Evolutionary conservation across 306 rosid genomes (phyloP).

Genomic region (Sophora flavescens): DNA sequence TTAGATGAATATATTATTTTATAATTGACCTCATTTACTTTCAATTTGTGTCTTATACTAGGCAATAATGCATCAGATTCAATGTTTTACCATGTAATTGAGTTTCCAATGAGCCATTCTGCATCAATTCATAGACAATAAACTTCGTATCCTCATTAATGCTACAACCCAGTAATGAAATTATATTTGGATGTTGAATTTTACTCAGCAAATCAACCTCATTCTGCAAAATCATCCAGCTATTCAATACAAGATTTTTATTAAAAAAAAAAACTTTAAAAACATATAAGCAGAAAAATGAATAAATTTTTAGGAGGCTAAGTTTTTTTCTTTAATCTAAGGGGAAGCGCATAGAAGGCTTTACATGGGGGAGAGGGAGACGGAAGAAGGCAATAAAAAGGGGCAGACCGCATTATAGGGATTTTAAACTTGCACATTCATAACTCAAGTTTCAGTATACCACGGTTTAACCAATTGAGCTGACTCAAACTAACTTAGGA

Average conservation of each 20-base stretch:
- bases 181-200: slow-evolving; percentile 88
- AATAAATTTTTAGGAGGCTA: not conserved
- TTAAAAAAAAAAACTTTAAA: not conserved
- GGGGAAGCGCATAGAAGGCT: no score
- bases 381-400: no score
- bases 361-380: no score
- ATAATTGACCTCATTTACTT: slow-evolving; percentile 16
- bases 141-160: slow-evolving; percentile 63
- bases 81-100: slow-evolving; percentile 82
- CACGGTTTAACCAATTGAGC: no score
- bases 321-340: no score
- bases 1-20: slow-evolving; percentile 18
- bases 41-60: not conserved
- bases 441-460: no score
- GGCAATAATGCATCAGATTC: not conserved
- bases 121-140: slow-evolving; percentile 92
- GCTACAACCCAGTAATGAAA: slow-evolving; percentile 83
- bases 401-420: no score
- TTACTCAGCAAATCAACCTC: slow-evolving; percentile 84
- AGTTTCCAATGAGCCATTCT: slow-evolving; percentile 92
- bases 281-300: not conserved
- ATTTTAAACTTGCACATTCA: no score
- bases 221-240: slow-evolving; percentile 72
- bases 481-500: not conserved
- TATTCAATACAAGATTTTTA: slow-evolving; percentile 3